phyloP scores from a whole-genome alignment of 1,284 basidiomycete genomes.

The Flammula alnicola region DNA sequence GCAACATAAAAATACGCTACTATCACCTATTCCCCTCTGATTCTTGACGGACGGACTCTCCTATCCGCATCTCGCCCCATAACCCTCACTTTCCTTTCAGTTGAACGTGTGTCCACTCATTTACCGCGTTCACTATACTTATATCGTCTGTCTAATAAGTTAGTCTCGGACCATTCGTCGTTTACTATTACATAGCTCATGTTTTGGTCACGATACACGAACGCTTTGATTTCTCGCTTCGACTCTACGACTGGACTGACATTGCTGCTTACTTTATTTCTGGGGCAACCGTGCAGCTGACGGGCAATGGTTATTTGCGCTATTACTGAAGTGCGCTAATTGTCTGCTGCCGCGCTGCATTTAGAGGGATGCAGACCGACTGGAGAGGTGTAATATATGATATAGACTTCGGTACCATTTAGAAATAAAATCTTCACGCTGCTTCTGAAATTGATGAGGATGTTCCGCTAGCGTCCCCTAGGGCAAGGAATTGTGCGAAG shows the following conservation, averaged over 20 bases:
- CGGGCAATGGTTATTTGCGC: no score
- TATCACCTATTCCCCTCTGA: slow-evolving; percentile 1
- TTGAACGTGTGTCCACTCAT: slow-evolving; percentile 14
- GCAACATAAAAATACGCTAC: neutral
- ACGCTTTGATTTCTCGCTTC: neutral
- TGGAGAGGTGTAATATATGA: no score
- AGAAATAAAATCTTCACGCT: no score
- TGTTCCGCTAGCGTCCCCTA: no score
- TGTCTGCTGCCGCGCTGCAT: no score
- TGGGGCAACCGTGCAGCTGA: no score
- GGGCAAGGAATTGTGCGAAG: no score
- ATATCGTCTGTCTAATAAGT: slow-evolving; percentile 15
- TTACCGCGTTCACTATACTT: slow-evolving; percentile 8
- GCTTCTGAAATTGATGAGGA: no score
- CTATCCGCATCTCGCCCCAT: slow-evolving; percentile 5
- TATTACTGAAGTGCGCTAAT: no score
- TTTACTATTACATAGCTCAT: slow-evolving; percentile 11
- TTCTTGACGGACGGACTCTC: slow-evolving; percentile 13
- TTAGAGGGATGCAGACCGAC: no score
- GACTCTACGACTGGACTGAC: neutral
- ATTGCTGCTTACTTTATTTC: no score
- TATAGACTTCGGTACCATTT: no score
- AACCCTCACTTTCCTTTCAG: slow-evolving; percentile 13
- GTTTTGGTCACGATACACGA: slow-evolving; percentile 4
- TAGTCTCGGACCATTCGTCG: slow-evolving; percentile 7